Base-by-base conservation (phyloP, 768 basidiomycete genomes). In the Xerocomellus amylosporus region DNA sequence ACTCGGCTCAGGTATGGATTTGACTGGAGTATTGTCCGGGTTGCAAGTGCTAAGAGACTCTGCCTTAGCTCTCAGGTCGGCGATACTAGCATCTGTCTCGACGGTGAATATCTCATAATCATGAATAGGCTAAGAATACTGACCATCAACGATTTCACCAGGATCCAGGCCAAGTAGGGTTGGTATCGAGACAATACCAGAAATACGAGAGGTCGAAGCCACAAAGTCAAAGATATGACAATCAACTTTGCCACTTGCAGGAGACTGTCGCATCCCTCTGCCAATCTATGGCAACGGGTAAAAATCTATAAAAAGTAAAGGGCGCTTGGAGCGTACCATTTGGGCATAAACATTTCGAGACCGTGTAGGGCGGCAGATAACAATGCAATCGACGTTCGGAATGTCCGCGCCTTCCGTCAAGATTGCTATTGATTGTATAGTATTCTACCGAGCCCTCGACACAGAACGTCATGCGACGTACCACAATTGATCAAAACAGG, bases 331-430 rank as follows among this genome's bases (percentile, higher is more conserved):
- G 58, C 76, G 33, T 53, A 92, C 93, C 93, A 98, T 97, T 64
- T 98, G 95, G 17, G 90, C 83, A 64, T 94, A 93, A 12, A 96
- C 71, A 66, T 96, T 98, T 33, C 84, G 79, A 13, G 93, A 96
- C 24, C 88, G 80, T 2, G 95, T 98, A 17, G 95, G 95, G 19
- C 92, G 79, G 15, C 90, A 93, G 19, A 98, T 74, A 33, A 98
- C 69, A 9, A 98, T 80, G 58, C 94, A 97, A 63, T 98, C 95
- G 51, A 97, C 88, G 55, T 90, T 91, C 3, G 95, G 95, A 48
- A 98, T 92, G 74, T 98, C 95, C 19, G 93, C 84, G 4, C 94
- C 94, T 74, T 97, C 94, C 1, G 93, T 96, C 58, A 97, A 75
- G 45, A 97, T 88, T 20, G 92, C 92, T 71, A 20, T 61, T 28